phyloP scores from a whole-genome alignment of 1,139 yeast species.

The Geotrichum cucujoidarum region DNA sequence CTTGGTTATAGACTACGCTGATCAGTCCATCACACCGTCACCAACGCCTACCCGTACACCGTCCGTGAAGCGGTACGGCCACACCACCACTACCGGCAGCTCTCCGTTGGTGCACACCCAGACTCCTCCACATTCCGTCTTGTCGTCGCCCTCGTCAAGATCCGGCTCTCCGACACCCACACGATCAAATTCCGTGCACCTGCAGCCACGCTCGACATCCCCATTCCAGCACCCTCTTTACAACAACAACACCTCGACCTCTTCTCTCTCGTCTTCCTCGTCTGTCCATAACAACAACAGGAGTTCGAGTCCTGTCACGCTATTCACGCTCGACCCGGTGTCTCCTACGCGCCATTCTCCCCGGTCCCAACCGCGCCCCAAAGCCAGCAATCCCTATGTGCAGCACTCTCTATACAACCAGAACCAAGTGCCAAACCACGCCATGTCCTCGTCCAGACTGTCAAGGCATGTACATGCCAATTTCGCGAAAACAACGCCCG shows the following conservation, averaged over 20 bases:
- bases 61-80: too few species aligned
- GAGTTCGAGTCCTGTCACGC: neutral
- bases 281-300: neutral
- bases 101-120: too few species aligned
- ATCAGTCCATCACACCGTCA: neutral
- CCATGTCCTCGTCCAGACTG: constrained; percentile 8
- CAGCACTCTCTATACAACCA: neutral
- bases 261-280: constrained; percentile 6
- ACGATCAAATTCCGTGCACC: neutral
- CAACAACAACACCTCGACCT: neutral
- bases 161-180: neutral
- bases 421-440: constrained; percentile 9
- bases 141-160: too few species aligned
- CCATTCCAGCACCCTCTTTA: neutral
- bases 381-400: neutral
- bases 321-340: neutral
- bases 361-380: neutral
- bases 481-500: neutral
- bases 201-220: neutral
- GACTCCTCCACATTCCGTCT: too few species aligned
- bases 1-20: neutral
- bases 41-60: too few species aligned
- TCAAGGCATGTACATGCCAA: neutral
- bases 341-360: neutral
- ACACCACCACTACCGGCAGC: too few species aligned